These are phyloP conservation scores for Fomitopsis schrenkii DNA, from an alignment of 1,284 basidiomycete genomes.

Conservation along the genomic window DNA sequence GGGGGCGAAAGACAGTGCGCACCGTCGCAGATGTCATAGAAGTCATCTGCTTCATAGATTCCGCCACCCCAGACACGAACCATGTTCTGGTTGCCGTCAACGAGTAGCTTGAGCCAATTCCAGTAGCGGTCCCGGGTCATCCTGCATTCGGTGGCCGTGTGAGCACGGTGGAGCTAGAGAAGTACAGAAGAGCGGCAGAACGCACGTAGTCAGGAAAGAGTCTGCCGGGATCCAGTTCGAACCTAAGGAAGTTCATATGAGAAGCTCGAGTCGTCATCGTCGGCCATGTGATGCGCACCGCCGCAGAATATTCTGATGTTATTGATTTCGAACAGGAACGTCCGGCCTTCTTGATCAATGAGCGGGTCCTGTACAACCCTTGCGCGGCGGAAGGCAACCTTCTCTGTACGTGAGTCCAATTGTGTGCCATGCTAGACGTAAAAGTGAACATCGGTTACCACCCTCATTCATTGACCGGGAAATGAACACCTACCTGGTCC, in stretches of 20 bases:
- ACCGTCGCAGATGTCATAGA: slow-evolving; percentile 82
- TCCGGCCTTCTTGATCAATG: slow-evolving; percentile 66
- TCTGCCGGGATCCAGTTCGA: slow-evolving; percentile 95
- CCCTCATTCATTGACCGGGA: neutral
- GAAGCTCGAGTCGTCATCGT: neutral
- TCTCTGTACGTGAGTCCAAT: slow-evolving; percentile 49
- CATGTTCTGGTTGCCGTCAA: slow-evolving; percentile 85
- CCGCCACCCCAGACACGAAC: slow-evolving; percentile 83
- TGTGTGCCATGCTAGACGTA: slow-evolving; percentile 39
- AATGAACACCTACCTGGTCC: slow-evolving; percentile 37
- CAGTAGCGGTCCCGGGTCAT: slow-evolving; percentile 51
- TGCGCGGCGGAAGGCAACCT: slow-evolving; percentile 74
- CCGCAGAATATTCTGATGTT: slow-evolving; percentile 86
- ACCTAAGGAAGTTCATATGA: slow-evolving; percentile 34
- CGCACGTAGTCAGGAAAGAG: slow-evolving; percentile 77
- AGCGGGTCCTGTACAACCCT: slow-evolving; percentile 74
- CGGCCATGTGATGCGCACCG: slow-evolving; percentile 37
- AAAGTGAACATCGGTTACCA: neutral
- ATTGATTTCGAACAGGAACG: slow-evolving; percentile 89
- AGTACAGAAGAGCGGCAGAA: slow-evolving; percentile 6
- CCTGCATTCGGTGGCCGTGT: slow-evolving; percentile 18
- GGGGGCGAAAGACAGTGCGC: slow-evolving; percentile 13
- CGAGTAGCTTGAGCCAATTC: slow-evolving; percentile 68
- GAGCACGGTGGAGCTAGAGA: neutral
- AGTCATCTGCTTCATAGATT: slow-evolving; percentile 72